phyloP scores from a whole-genome alignment of 2,329 filamentous ascomycete species.

The Botrytis fabae region DNA sequence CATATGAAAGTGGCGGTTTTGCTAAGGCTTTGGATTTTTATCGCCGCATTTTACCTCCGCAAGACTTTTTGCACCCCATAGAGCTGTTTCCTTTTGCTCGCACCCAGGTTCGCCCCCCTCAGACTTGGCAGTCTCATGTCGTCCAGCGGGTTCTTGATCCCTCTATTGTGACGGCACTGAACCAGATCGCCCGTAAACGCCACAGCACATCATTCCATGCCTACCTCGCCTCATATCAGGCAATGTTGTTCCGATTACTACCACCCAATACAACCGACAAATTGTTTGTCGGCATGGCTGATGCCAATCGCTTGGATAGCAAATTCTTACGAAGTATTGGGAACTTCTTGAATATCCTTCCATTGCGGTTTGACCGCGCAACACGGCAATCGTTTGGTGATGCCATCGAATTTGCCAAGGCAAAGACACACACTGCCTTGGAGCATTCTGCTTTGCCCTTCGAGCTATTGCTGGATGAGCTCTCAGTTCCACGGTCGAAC shows the following conservation, averaged over 20 bases:
- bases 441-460: conserved; percentile 50
- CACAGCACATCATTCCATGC: conserved; percentile 46
- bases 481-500: conserved; percentile 45
- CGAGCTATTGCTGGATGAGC: conserved; percentile 48
- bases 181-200: conserved; percentile 28
- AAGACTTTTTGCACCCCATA: too few relatives aligned
- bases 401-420: conserved; percentile 29
- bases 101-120: too few relatives aligned
- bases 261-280: conserved; percentile 40
- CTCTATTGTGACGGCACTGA: conserved; percentile 15
- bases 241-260: conserved; percentile 42
- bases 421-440: conserved; percentile 43
- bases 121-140: too few relatives aligned
- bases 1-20: too few relatives aligned
- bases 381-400: conserved; percentile 33
- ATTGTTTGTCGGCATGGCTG: conserved; percentile 50
- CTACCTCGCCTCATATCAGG: conserved; percentile 47
- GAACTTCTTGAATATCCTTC: conserved; percentile 29
- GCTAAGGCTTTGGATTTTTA: too few relatives aligned
- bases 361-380: conserved; percentile 25
- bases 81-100: too few relatives aligned
- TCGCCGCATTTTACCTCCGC: too few relatives aligned
- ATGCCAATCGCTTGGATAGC: conserved; percentile 45
- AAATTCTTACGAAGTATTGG: conserved; percentile 32
- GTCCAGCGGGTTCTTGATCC: too few relatives aligned